These are phyloP conservation scores for Cryphonectria nitschkei DNA, from an alignment of 2,329 filamentous ascomycete genomes.

Conservation along the genomic window DNA sequence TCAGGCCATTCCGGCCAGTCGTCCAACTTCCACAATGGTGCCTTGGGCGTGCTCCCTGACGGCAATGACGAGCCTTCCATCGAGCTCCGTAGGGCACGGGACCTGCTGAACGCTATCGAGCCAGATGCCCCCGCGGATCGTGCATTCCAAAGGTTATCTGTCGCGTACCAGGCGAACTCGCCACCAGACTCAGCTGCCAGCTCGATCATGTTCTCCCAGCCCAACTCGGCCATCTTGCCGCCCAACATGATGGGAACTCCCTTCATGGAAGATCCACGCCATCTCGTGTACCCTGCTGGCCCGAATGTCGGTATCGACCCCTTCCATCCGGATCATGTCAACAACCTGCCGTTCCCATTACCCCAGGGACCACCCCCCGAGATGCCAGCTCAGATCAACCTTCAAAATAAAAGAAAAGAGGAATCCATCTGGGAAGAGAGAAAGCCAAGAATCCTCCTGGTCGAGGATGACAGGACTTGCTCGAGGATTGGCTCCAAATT, in stretches of 20 bases:
- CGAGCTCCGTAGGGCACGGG: conserved; percentile 59
- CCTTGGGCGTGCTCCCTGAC: conserved; percentile 47
- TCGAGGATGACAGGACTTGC: conserved; percentile 78
- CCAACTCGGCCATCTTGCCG: conserved; percentile 44
- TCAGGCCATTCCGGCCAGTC: conserved; percentile 43
- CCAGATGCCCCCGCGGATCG: conserved; percentile 57
- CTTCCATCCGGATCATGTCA: conserved; percentile 90
- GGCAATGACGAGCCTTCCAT: conserved; percentile 51
- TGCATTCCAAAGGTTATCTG: conserved; percentile 59
- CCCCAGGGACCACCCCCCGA: conserved; percentile 64
- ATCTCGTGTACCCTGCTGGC: conserved; percentile 88
- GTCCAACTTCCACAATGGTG: conserved; percentile 47
- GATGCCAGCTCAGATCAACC: conserved; percentile 44
- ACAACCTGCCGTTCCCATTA: conserved; percentile 87
- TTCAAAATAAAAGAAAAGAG: conserved; percentile 39
- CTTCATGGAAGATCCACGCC: conserved; percentile 56
- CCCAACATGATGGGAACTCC: conserved; percentile 53
- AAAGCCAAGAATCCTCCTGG: conserved; percentile 82
- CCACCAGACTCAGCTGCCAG: conserved; percentile 57
- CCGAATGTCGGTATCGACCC: conserved; percentile 92
- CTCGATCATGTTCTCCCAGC: conserved; percentile 60
- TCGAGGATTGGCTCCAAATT: conserved; percentile 71
- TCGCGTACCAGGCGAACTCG: conserved; percentile 52
- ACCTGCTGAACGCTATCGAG: conserved; percentile 57
- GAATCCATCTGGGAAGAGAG: conserved; percentile 61